Evolutionary conservation across 805 yeast species (phyloP).

Genomic region (Candida tallmaniae): DNA sequence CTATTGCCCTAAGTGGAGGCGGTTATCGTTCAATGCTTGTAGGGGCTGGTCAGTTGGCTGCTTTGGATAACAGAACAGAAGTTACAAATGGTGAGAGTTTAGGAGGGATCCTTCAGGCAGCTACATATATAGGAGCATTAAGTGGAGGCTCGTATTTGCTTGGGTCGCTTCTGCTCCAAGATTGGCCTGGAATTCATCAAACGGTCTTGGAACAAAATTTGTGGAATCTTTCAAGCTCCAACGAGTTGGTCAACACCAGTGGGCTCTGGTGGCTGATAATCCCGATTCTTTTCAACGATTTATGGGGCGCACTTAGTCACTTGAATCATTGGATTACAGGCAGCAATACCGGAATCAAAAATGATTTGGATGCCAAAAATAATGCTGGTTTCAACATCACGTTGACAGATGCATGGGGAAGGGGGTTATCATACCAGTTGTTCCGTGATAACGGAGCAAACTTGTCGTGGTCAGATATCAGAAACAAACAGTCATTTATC

Average conservation of each 20-base stretch:
- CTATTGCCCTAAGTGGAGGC: slow-evolving; percentile 38
- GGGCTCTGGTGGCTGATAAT: slow-evolving; percentile 15
- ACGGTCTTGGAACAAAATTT: slow-evolving; percentile 37
- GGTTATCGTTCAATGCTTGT: slow-evolving; percentile 48
- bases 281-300: slow-evolving; percentile 19
- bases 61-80: slow-evolving; percentile 70
- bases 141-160: slow-evolving; percentile 86
- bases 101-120: slow-evolving; percentile 69
- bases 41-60: slow-evolving; percentile 82
- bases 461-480: slow-evolving; percentile 31
- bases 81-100: slow-evolving; percentile 47
- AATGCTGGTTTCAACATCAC: slow-evolving; percentile 65
- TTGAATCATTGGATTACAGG: slow-evolving; percentile 23
- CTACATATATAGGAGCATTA: slow-evolving; percentile 70
- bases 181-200: slow-evolving; percentile 67
- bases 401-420: slow-evolving; percentile 77
- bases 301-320: slow-evolving; percentile 24
- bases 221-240: slow-evolving; percentile 31
- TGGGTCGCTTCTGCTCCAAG: slow-evolving; percentile 62
- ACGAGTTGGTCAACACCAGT: slow-evolving; percentile 24
- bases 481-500: slow-evolving; percentile 20
- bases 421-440: slow-evolving; percentile 68
- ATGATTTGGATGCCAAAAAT: slow-evolving; percentile 43
- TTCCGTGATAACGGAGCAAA: slow-evolving; percentile 25
- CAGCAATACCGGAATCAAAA: slow-evolving; percentile 40